Evolutionary conservation across 805 yeast species (phyloP).

Genomic region (Debaryomyces tyrocola): DNA sequence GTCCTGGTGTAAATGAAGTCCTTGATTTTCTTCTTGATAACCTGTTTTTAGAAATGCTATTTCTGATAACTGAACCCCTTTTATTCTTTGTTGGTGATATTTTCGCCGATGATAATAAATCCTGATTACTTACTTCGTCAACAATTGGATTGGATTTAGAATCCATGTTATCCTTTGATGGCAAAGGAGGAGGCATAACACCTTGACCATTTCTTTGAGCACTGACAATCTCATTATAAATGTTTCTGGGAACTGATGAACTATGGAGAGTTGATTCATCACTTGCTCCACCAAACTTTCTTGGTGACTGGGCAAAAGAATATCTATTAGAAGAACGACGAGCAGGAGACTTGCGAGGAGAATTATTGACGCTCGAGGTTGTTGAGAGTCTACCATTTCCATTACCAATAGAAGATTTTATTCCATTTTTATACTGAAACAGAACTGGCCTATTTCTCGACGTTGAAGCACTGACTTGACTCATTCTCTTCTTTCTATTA

Average conservation of each 20-base stretch:
- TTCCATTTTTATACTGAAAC: conserved; percentile 39
- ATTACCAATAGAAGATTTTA: conserved; percentile 13
- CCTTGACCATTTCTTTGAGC: conserved; percentile 28
- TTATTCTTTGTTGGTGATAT: conserved; percentile 21
- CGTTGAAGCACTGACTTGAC: conserved; percentile 35
- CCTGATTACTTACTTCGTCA: conserved; percentile 14
- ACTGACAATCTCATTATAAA: conserved; percentile 42
- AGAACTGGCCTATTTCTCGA: conserved; percentile 38
- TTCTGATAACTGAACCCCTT: conserved; percentile 28
- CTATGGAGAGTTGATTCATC: conserved; percentile 12
- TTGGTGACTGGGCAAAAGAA: conserved; percentile 17
- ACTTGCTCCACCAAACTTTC: conserved; percentile 12
- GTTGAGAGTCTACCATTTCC: conserved; percentile 24
- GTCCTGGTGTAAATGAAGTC: conserved; percentile 43
- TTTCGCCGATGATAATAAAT: conserved; percentile 30
- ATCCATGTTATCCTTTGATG: conserved; percentile 35
- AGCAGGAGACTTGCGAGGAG: conserved; percentile 27
- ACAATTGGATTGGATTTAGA: conserved; percentile 16
- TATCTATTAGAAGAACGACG: conserved; percentile 22
- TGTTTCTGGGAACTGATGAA: conserved; percentile 41
- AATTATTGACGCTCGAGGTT: conserved; percentile 34
- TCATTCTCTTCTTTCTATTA: conserved; percentile 25
- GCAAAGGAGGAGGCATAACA: conserved; percentile 41
- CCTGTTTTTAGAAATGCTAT: conserved; percentile 28
- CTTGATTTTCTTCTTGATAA: conserved; percentile 37